Evolutionary conservation across 2,329 filamentous ascomycete genomes (phyloP), one percentile per base, ranked within the genome.

Genomic region (Pestalotiopsis sp.): DNA sequence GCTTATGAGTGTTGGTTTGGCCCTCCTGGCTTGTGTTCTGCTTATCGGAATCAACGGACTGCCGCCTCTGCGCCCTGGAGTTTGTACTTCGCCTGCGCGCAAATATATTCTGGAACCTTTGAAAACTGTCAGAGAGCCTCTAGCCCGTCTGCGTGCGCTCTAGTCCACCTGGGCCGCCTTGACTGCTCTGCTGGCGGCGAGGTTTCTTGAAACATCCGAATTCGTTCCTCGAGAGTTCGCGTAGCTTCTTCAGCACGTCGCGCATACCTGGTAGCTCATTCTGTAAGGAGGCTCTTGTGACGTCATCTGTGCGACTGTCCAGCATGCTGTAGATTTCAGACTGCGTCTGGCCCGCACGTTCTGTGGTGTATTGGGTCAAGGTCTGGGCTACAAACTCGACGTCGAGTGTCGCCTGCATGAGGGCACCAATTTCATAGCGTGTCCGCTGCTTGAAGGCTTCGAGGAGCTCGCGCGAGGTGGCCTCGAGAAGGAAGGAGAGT

Each of bases 331-430:
- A 99, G 61, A 99, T 95, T 78, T 94, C 89, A 73, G 92, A 92
- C 81, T 98, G 96, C 14, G 93, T 86, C 76, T 94, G 89, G 7
- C 89, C 90, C 3, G 94, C 93, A 64, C 89, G 87, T 67, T 97
- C 92, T 0, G 93, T 96, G 0, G 93, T 96, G 79, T 97, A 99
- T 73, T 94, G 91, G 69, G 89, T 92, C 40, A 99, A 86, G 4
- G 95, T 98, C 82, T 99, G 96, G 0, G 94, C 93, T 67, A 98
- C 91, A 76, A 99, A 98, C 80, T 99, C 96, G 1, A 98, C 94
- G 76, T 99, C 96, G 1, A 99, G 88, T 0, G 96, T 99, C 1
- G 97, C 97, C 81, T 99, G 97, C 91, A 98, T 97, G 64, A 99
- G 87, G 6, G 92, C 91, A 4, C 91, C 85, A 0, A 99, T 89